A percentile compares a stretch with the other conserved stretches of the same genome.
Evolutionary conservation across 2,329 filamentous ascomycete genomes (phyloP).

Genomic region (Colletotrichum sp.): DNA sequence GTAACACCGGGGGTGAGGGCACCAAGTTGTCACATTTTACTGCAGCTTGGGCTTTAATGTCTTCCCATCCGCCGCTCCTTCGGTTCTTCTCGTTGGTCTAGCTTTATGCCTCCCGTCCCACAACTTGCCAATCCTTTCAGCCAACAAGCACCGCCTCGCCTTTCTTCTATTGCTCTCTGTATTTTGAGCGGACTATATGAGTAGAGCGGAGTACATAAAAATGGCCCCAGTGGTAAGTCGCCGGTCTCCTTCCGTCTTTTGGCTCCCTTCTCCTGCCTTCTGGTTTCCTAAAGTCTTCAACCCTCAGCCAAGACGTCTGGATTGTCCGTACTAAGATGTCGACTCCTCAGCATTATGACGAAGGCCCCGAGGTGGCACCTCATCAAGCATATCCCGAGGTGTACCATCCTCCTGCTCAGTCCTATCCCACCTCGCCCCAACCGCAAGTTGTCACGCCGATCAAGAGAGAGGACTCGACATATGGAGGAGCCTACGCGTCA

Average conservation of each 20-base stretch:
- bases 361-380: constrained; percentile 19
- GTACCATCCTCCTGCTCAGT: constrained; percentile 7
- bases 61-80: neutral
- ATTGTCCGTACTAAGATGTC: neutral
- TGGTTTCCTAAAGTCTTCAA: neutral
- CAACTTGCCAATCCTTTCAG: neutral
- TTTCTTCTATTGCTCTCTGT: neutral
- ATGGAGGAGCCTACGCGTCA: neutral
- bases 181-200: neutral
- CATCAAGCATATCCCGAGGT: constrained; percentile 14
- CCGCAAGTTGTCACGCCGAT: constrained; percentile 4
- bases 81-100: neutral
- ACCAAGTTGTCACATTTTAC: neutral
- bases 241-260: neutral
- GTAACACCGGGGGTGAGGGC: neutral
- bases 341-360: constrained; percentile 10
- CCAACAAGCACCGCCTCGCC: neutral
- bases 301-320: neutral
- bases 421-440: constrained; percentile 1
- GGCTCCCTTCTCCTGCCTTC: neutral
- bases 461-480: constrained; percentile 6
- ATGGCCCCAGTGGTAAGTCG: constrained; percentile 9
- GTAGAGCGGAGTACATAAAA: constrained; percentile 3
- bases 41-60: neutral
- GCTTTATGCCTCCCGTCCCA: neutral